Percentiles rank a stretch among this genome's conserved stretches.
These are phyloP conservation scores for Sphaerosporella brunnea DNA, from an alignment of 495 filamentous ascomycete genomes.

Conservation along the genomic window DNA sequence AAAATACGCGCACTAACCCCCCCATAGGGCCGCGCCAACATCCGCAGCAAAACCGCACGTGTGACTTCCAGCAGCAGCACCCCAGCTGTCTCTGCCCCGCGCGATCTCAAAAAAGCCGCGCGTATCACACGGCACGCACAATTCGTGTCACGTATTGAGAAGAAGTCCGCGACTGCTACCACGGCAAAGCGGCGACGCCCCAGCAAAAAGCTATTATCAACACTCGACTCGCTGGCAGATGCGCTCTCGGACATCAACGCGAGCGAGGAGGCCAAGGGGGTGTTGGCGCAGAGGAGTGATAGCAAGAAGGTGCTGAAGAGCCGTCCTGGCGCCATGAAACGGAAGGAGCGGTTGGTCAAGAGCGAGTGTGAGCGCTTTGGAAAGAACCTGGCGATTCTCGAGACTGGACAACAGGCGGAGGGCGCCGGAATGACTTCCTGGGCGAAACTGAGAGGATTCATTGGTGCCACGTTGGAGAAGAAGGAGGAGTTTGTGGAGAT, in stretches of 20 bases:
- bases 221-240: conserved; percentile 56
- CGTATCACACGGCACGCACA: conserved; percentile 54
- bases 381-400: conserved; percentile 55
- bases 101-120: conserved; percentile 52
- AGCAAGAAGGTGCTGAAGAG: conserved; percentile 50
- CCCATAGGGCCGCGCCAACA: conserved; percentile 27
- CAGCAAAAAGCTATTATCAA: conserved; percentile 54
- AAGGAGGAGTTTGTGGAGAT: conserved; percentile 24
- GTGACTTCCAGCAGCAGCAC: neutral
- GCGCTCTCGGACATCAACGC: conserved; percentile 44
- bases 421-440: conserved; percentile 10
- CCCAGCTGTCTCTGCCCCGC: conserved; percentile 9
- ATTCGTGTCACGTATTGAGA: conserved; percentile 58
- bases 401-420: conserved; percentile 21
- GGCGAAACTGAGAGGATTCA: conserved; percentile 28
- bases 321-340: conserved; percentile 63
- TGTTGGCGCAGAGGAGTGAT: conserved; percentile 24
- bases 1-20: neutral
- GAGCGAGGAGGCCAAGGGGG: conserved; percentile 27
- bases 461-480: conserved; percentile 28
- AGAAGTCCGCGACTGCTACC: conserved; percentile 27
- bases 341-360: conserved; percentile 58
- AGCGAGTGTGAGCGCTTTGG: conserved; percentile 67
- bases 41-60: conserved; percentile 30
- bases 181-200: conserved; percentile 26